Percentiles rank a stretch among this genome's conserved stretches.
These are phyloP conservation scores for Polymyxa betae DNA, from an alignment of 208 protist species.

Conservation along the genomic window DNA sequence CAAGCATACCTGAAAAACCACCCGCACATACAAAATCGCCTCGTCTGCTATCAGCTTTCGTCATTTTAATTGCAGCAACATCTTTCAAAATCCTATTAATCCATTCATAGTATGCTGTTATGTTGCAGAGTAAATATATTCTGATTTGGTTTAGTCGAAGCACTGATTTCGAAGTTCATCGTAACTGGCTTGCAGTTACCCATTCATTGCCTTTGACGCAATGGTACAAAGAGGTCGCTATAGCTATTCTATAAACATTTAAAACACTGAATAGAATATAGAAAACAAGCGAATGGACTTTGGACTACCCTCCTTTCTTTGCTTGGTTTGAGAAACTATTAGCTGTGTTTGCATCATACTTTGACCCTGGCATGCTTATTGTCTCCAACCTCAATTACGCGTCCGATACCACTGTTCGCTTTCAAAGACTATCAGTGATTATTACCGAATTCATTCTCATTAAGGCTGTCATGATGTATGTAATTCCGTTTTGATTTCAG, in stretches of 20 bases:
- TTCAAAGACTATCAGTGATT: constrained; percentile 63
- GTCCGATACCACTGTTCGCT: constrained; percentile 70
- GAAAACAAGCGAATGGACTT: constrained; percentile 81
- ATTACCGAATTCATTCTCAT: constrained; percentile 7
- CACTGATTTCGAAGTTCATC: constrained; percentile 74
- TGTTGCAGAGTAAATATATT: background rate
- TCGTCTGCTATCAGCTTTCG: too few relatives aligned
- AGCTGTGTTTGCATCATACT: constrained; percentile 4
- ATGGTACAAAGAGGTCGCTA: constrained; percentile 80
- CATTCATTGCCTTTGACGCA: constrained; percentile 73
- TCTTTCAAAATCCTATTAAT: constrained; percentile 39
- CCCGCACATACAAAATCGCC: too few relatives aligned
- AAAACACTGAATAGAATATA: constrained; percentile 47
- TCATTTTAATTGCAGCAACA: too few relatives aligned
- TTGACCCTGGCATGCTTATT: constrained; percentile 77
- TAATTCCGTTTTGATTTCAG: background rate
- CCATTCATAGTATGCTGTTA: background rate
- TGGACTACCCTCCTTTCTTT: constrained; percentile 89
- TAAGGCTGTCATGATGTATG: background rate
- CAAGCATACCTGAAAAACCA: too few relatives aligned
- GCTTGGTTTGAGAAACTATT: constrained; percentile 83
- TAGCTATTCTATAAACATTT: constrained; percentile 3
- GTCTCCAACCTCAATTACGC: constrained; percentile 71
- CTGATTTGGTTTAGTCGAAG: background rate
- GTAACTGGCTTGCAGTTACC: constrained; percentile 87